phyloP scores from a whole-genome alignment of 805 yeast species.

The Debaryomyces prosopidis region DNA sequence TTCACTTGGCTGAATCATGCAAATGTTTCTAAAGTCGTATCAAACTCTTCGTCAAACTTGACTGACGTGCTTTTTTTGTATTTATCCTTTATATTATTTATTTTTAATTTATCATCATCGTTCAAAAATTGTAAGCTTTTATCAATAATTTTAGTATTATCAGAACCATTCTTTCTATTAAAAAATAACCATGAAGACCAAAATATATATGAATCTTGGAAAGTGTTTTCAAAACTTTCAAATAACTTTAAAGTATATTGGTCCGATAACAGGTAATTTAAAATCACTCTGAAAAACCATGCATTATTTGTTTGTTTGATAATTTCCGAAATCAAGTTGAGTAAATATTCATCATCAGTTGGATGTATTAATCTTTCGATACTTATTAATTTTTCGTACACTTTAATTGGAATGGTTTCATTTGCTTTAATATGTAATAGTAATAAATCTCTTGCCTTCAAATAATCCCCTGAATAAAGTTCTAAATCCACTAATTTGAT shows the following conservation, averaged over 20 bases:
- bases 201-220: slow-evolving; percentile 9
- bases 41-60: not conserved
- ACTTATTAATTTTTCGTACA: slow-evolving; percentile 43
- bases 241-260: slow-evolving; percentile 22
- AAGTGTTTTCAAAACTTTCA: slow-evolving; percentile 17
- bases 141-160: not conserved
- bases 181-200: not conserved
- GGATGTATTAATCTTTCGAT: slow-evolving; percentile 37
- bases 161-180: not conserved
- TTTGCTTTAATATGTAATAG: slow-evolving; percentile 24
- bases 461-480: slow-evolving; percentile 32
- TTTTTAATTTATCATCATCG: not conserved
- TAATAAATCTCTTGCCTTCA: slow-evolving; percentile 38
- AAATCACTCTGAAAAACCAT: slow-evolving; percentile 33
- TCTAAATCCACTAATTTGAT: slow-evolving; percentile 47
- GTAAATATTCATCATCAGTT: slow-evolving; percentile 23
- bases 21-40: not conserved
- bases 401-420: slow-evolving; percentile 28
- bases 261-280: slow-evolving; percentile 21
- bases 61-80: not conserved
- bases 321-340: slow-evolving; percentile 27
- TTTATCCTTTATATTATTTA: not conserved
- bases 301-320: slow-evolving; percentile 33
- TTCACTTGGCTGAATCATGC: slow-evolving; percentile 6
- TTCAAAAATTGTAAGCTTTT: not conserved